Percentiles rank a stretch among this genome's conserved stretches.
These are phyloP conservation scores for Thuidium tamariscinum DNA, from an alignment of 225 moss, liverwort and hornwort species.

Conservation along the genomic window DNA sequence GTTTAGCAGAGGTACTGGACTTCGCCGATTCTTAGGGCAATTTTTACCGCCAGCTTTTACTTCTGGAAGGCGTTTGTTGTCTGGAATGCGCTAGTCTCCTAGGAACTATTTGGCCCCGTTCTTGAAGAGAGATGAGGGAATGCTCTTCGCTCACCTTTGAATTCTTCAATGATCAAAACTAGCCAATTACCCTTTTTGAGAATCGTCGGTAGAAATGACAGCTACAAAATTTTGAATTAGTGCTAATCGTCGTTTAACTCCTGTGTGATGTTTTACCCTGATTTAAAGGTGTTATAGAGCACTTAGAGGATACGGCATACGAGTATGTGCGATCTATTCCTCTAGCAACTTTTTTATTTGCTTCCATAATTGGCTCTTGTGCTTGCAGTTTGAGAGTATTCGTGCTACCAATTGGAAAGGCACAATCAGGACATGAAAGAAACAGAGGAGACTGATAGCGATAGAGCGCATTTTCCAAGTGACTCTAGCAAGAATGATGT, in stretches of 20 bases:
- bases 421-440: not conserved
- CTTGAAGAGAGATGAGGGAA: not conserved
- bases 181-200: not conserved
- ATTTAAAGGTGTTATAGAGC: not conserved
- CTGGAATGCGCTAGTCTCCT: not conserved
- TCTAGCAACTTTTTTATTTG: not conserved
- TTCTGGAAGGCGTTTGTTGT: not conserved
- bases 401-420: not conserved
- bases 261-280: not conserved
- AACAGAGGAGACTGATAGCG: not conserved
- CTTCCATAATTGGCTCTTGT: not conserved
- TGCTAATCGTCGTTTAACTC: not conserved
- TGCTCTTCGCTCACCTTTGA: not conserved
- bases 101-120: not conserved
- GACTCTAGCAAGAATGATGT: not conserved
- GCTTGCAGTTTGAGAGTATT: conserved; percentile 5
- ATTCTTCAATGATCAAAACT: not conserved
- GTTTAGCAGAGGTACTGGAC: not conserved
- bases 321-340: not conserved
- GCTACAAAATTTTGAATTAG: not conserved
- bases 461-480: not conserved
- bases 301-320: not conserved
- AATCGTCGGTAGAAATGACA: not conserved
- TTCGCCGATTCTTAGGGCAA: not conserved
- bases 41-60: not conserved